phyloP scores from a whole-genome alignment of 2,329 filamentous ascomycete genomes.

The Fusarium anthophilum region DNA sequence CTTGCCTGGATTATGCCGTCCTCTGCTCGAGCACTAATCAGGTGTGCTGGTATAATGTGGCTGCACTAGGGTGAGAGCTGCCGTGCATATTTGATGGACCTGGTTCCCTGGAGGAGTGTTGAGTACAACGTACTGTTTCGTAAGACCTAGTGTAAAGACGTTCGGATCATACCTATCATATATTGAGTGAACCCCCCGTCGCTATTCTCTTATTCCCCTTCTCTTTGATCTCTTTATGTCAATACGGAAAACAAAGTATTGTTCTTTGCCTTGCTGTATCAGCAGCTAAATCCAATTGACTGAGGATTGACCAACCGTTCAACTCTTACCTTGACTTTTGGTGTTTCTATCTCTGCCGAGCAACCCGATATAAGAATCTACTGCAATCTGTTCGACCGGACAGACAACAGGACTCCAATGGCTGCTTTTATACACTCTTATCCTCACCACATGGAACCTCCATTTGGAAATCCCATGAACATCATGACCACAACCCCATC shows the following conservation, averaged over 20 bases:
- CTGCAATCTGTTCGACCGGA: neutral
- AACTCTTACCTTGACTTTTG: neutral
- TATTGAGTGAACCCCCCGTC: slow-evolving; percentile 7
- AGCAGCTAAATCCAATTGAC: neutral
- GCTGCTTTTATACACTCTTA: slow-evolving; percentile 34
- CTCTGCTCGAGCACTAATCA: slow-evolving; percentile 15
- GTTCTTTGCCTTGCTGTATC: neutral
- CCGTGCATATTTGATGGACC: slow-evolving; percentile 22
- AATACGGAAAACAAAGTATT: neutral
- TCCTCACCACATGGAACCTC: slow-evolving; percentile 28
- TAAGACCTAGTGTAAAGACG: slow-evolving; percentile 8
- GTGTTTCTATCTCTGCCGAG: neutral
- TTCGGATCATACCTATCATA: slow-evolving; percentile 7
- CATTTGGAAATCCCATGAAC: slow-evolving; percentile 24
- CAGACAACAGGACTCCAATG: slow-evolving; percentile 10
- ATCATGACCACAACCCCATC: slow-evolving; percentile 26
- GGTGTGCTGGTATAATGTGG: slow-evolving; percentile 22
- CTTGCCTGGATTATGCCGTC: slow-evolving; percentile 18
- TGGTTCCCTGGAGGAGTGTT: slow-evolving; percentile 9
- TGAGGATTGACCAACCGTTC: neutral
- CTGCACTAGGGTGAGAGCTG: slow-evolving; percentile 25
- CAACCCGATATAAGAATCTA: neutral
- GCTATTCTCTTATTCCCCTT: neutral
- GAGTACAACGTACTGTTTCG: neutral
- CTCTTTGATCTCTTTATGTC: neutral